These are phyloP conservation scores for Botrytis fabae DNA, from an alignment of 2,329 filamentous ascomycete species.

Conservation along the genomic window DNA sequence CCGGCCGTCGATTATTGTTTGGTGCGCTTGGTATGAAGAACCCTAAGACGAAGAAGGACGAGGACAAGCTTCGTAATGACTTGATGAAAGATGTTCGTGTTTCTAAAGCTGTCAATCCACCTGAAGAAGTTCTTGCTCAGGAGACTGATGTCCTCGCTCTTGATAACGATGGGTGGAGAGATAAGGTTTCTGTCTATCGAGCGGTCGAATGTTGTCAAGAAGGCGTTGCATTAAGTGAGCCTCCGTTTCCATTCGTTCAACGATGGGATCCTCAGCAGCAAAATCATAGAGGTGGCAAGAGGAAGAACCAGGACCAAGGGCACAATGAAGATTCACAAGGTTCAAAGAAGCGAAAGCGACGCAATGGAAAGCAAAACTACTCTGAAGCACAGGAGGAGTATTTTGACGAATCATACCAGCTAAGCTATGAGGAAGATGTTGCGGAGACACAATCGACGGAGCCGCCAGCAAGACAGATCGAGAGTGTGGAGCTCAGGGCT, in stretches of 20 bases:
- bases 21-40: slow-evolving; percentile 68
- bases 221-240: slow-evolving; percentile 66
- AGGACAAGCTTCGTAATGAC: slow-evolving; percentile 60
- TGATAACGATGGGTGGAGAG: slow-evolving; percentile 67
- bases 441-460: slow-evolving; percentile 31
- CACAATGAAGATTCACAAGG: slow-evolving; percentile 43
- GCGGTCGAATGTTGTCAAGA: slow-evolving; percentile 85
- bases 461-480: slow-evolving; percentile 25
- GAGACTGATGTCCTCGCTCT: slow-evolving; percentile 43
- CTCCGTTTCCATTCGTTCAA: slow-evolving; percentile 87
- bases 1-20: slow-evolving; percentile 68
- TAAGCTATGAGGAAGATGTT: slow-evolving; percentile 40
- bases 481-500: slow-evolving; percentile 34
- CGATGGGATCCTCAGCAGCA: slow-evolving; percentile 81
- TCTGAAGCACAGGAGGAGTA: slow-evolving; percentile 45
- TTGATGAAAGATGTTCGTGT: slow-evolving; percentile 57
- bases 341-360: slow-evolving; percentile 54
- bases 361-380: slow-evolving; percentile 46
- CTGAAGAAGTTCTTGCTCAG: slow-evolving; percentile 25
- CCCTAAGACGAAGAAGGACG: slow-evolving; percentile 68
- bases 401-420: slow-evolving; percentile 39
- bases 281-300: slow-evolving; percentile 47
- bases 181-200: slow-evolving; percentile 66
- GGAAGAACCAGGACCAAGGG: slow-evolving; percentile 50
- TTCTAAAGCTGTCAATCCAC: slow-evolving; percentile 39